These are phyloP conservation scores for Candida neerlandica DNA, from an alignment of 1,139 yeast genomes.

Conservation along the genomic window DNA sequence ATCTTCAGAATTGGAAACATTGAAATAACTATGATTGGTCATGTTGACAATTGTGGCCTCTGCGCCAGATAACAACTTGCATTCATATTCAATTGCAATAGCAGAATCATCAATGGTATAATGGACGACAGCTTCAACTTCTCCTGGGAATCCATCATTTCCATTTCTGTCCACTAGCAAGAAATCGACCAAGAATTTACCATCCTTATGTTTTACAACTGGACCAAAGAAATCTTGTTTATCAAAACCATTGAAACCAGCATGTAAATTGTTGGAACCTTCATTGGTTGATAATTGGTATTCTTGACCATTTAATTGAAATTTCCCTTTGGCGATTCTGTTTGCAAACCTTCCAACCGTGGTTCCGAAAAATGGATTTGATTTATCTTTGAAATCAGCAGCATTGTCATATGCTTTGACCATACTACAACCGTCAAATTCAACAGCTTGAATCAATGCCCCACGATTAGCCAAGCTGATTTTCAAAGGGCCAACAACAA, in stretches of 20 bases:
- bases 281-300: constrained; percentile 49
- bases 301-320: constrained; percentile 42
- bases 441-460: constrained; percentile 49
- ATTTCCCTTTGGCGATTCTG: constrained; percentile 52
- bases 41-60: constrained; percentile 56
- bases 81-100: constrained; percentile 51
- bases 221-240: constrained; percentile 54
- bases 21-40: constrained; percentile 69
- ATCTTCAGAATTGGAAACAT: constrained; percentile 31
- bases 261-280: constrained; percentile 47
- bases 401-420: constrained; percentile 40
- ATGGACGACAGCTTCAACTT: constrained; percentile 43
- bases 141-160: constrained; percentile 59
- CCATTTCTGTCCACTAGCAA: constrained; percentile 47
- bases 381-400: constrained; percentile 34
- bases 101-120: constrained; percentile 38
- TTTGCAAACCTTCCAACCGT: constrained; percentile 69
- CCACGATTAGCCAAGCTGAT: constrained; percentile 56
- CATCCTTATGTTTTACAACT: constrained; percentile 37
- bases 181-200: constrained; percentile 41
- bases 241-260: constrained; percentile 57
- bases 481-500: constrained; percentile 35
- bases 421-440: constrained; percentile 34
- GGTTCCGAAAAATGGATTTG: constrained; percentile 60
- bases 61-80: constrained; percentile 35